Evolutionary conservation across 2,329 filamentous ascomycete species (phyloP).

Genomic region (Fusarium sp.): DNA sequence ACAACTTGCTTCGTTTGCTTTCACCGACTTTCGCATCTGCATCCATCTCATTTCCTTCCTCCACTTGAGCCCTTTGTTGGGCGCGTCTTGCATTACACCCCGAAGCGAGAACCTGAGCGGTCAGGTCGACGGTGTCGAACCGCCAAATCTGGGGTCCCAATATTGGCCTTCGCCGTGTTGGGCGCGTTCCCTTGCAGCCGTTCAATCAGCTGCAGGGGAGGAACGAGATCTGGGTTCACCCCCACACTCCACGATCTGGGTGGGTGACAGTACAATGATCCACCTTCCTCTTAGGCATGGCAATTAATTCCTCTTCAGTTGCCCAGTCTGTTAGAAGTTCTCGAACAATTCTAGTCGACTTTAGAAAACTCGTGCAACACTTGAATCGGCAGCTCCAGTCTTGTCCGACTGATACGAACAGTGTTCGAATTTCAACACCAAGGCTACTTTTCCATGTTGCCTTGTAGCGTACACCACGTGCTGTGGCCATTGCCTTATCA

Average conservation of each 20-base stretch:
- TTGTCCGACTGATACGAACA: not conserved
- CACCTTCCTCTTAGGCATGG: conserved; percentile 25
- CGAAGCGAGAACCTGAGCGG: conserved; percentile 9
- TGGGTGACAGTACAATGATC: conserved; percentile 27
- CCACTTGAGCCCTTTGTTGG: not conserved
- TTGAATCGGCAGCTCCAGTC: not conserved
- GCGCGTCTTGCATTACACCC: not conserved
- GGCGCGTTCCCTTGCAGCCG: conserved; percentile 30
- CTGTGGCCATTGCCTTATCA: not conserved
- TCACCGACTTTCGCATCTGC: conserved; percentile 37
- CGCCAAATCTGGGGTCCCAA: conserved; percentile 14
- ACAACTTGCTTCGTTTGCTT: conserved; percentile 23
- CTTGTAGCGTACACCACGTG: not conserved
- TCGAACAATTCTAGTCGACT: not conserved
- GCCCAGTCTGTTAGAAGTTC: not conserved
- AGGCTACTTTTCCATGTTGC: not conserved
- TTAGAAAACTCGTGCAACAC: not conserved
- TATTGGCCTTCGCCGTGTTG: conserved; percentile 21
- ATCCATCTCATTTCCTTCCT: conserved; percentile 2
- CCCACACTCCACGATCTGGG: conserved; percentile 39
- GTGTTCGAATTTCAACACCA: not conserved
- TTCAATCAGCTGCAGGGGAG: conserved; percentile 37
- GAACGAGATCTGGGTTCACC: conserved; percentile 35
- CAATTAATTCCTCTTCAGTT: not conserved
- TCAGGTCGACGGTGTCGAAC: conserved; percentile 22